Base-by-base conservation (phyloP, 257 asterid genomes). In the Jacaranda mimosifolia region DNA sequence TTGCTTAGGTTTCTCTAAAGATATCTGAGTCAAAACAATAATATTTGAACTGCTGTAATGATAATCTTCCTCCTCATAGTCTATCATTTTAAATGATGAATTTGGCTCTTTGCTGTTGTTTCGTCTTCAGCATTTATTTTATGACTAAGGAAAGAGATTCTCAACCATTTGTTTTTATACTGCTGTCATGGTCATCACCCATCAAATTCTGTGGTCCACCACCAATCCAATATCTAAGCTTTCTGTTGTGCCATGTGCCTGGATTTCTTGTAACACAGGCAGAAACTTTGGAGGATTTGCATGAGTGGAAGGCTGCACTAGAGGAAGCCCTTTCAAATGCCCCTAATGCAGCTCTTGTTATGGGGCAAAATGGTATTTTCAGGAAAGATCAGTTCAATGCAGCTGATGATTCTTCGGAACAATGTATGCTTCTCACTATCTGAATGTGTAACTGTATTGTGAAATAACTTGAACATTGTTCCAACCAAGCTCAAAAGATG, bases 301-400 rank as follows among this genome's bases (percentile, higher is more conserved):
- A 83, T 45, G 97, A 92, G 89, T 96, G 99, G 99, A 96, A 89
- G 86, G 77, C 73, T 79, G 98, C 98, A 73, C 98, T 96, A 75
- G 99, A 96, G 82, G 97, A 93, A 85, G 98, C 99, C 74, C 87
- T 96, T 68, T 72, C 89, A 82, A 85, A 86, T 91, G 97, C 99
- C 70, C 98, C 98, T 65, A 89, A 74, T 76, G 94, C 97, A 53
- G 88, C 97, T 75, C 82, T 69, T 78, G 93, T 82, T 43, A 60
- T 79, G 80, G 97, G 95, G 63, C 97, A 90, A 88, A 96, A 93
- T 82, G 95, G 98, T 71, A 69, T 86, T 72, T 73, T 88, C 80
- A 90, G 84, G 89, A 89, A 90, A 8, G 97, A 93, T 77, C 98
- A 93, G 85, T 42, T 70, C 68, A 89, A 83, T 80, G 84, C 85